These are phyloP conservation scores for Gentiana dahurica DNA, from an alignment of 257 asterid genomes.

Conservation along the genomic window DNA sequence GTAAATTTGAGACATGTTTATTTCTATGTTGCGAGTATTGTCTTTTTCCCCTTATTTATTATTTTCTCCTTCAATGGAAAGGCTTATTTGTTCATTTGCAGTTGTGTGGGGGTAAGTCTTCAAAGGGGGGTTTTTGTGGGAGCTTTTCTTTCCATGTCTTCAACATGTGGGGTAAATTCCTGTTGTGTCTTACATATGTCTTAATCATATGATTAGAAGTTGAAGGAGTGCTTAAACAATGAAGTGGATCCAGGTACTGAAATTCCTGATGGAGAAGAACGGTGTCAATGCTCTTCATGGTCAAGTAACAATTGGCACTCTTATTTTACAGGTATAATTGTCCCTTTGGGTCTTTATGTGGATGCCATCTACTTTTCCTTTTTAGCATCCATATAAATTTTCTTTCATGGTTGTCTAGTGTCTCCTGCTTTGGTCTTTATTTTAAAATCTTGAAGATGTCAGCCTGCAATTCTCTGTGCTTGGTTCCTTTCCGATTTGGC, in stretches of 20 bases:
- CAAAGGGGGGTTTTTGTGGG: conserved; percentile 95
- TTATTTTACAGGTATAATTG: conserved; percentile 75
- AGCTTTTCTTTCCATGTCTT: conserved; percentile 94
- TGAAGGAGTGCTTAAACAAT: conserved; percentile 1
- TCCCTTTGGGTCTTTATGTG: not conserved
- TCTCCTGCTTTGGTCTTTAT: not conserved
- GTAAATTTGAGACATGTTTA: not conserved
- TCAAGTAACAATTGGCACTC: conserved; percentile 94
- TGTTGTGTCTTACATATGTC: conserved; percentile 5
- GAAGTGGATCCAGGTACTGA: conserved; percentile 23
- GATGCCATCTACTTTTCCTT: not conserved
- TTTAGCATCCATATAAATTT: not conserved
- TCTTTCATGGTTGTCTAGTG: not conserved
- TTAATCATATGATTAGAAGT: not conserved
- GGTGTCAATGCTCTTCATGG: conserved; percentile 86
- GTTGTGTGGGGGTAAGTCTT: conserved; percentile 97
- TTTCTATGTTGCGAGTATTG: not conserved
- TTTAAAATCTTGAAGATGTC: not conserved
- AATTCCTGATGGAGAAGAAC: conserved; percentile 86
- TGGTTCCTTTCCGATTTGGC: not conserved
- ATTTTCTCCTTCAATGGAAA: not conserved
- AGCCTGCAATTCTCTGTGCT: conserved; percentile 3
- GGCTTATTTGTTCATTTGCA: conserved; percentile 24
- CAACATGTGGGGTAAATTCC: conserved; percentile 88
- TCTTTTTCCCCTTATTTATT: not conserved